Conservation (phyloP, 2,329 filamentous ascomycete genomes). For the Paecilomyces fulvus region DNA sequence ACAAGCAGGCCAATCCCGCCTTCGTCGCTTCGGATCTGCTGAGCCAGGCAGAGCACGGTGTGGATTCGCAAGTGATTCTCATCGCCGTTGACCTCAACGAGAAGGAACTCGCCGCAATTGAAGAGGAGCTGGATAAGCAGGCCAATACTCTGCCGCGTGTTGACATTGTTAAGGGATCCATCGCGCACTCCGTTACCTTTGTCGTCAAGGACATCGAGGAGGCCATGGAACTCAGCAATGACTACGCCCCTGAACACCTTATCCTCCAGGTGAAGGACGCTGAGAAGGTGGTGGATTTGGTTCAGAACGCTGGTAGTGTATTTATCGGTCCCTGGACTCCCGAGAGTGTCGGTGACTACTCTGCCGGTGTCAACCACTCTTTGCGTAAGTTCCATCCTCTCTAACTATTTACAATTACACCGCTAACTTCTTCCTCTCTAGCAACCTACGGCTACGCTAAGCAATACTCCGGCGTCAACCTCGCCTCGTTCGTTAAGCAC, state of each 20-base stretch:
- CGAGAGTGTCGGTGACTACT: slow-evolving; percentile 96
- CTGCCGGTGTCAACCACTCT: slow-evolving; percentile 94
- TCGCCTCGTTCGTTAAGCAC: slow-evolving; percentile 94
- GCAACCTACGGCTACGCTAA: slow-evolving; percentile 97
- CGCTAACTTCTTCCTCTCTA: slow-evolving; percentile 28
- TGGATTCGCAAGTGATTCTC: slow-evolving; percentile 89
- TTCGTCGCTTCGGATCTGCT: slow-evolving; percentile 94
- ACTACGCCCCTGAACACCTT: slow-evolving; percentile 92
- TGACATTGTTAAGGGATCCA: slow-evolving; percentile 83
- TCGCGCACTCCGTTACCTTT: slow-evolving; percentile 85
- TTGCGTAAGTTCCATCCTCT: slow-evolving; percentile 60
- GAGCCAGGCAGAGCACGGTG: slow-evolving; percentile 92
- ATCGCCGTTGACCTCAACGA: slow-evolving; percentile 76
- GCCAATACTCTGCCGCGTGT: slow-evolving; percentile 80
- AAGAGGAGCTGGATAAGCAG: slow-evolving; percentile 83
- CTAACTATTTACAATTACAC: slow-evolving; percentile 10
- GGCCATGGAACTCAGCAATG: slow-evolving; percentile 76
- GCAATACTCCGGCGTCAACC: slow-evolving; percentile 95
- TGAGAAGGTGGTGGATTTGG: slow-evolving; percentile 62
- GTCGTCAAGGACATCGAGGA: slow-evolving; percentile 61
- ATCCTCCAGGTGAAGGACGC: slow-evolving; percentile 83
- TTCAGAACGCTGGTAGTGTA: slow-evolving; percentile 90
- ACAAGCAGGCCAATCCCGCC: slow-evolving; percentile 76
- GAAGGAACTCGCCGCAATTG: slow-evolving; percentile 67
- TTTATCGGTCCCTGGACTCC: slow-evolving; percentile 96